These are phyloP conservation scores for Beta lomatogona DNA, from an alignment of 179 eudicot species.

Conservation along the genomic window DNA sequence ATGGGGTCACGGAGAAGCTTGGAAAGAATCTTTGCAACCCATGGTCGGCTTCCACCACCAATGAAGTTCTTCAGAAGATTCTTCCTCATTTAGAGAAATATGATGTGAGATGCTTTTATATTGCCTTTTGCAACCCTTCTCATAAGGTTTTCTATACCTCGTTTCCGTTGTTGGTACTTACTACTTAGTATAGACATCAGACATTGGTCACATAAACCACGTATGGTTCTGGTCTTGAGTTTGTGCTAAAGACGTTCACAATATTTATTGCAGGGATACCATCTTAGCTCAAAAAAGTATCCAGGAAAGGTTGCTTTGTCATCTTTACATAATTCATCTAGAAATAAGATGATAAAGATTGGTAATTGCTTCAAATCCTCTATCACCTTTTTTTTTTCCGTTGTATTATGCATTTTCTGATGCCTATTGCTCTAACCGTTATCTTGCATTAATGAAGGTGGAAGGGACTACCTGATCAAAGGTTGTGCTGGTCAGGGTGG, in stretches of 20 bases:
- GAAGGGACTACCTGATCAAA: slow-evolving; percentile 75
- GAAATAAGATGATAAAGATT: slow-evolving; percentile 74
- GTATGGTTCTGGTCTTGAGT: not conserved
- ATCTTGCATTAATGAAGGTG: slow-evolving; percentile 49
- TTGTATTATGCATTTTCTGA: not conserved
- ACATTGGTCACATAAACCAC: slow-evolving; percentile 3
- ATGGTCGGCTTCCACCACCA: slow-evolving; percentile 59
- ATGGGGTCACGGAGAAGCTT: slow-evolving; percentile 20
- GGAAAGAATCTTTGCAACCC: slow-evolving; percentile 55
- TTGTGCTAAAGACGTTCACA: slow-evolving; percentile 10
- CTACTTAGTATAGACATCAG: not conserved
- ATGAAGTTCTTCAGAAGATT: slow-evolving; percentile 56
- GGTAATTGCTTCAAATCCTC: slow-evolving; percentile 44
- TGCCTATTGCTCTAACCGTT: slow-evolving; percentile 13
- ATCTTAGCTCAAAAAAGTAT: slow-evolving; percentile 56
- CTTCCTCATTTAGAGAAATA: slow-evolving; percentile 56
- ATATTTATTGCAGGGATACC: slow-evolving; percentile 67
- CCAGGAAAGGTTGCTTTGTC: slow-evolving; percentile 64
- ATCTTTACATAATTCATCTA: slow-evolving; percentile 59
- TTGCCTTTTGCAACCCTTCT: slow-evolving; percentile 1
- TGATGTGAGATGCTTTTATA: slow-evolving; percentile 46
- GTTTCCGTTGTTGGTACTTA: not conserved
- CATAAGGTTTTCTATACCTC: not conserved
- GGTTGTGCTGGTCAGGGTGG: slow-evolving; percentile 98
- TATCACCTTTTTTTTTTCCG: not conserved